These are phyloP conservation scores for Microsporum canis DNA, from an alignment of 2,329 filamentous ascomycete genomes.

Conservation along the genomic window DNA sequence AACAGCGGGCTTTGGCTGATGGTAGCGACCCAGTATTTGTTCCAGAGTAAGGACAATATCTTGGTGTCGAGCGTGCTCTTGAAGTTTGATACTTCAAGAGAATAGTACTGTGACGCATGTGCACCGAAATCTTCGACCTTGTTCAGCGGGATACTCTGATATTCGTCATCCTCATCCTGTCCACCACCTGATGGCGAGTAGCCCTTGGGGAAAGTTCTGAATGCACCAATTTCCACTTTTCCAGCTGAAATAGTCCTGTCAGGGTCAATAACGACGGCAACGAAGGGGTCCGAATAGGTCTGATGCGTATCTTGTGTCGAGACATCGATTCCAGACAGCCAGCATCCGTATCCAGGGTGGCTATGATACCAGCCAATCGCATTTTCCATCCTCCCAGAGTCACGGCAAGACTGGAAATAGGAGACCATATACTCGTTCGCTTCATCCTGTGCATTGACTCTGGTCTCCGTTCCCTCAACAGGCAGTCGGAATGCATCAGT, in stretches of 20 bases:
- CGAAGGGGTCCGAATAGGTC: conserved; percentile 74
- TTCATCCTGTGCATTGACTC: conserved; percentile 90
- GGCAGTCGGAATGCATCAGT: conserved; percentile 90
- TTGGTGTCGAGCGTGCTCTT: conserved; percentile 84
- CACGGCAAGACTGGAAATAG: conserved; percentile 64
- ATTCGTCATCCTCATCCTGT: conserved; percentile 33
- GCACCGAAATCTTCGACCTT: conserved; percentile 96
- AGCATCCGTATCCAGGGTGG: conserved; percentile 95
- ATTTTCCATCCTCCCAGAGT: conserved; percentile 73
- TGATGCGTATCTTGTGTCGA: conserved; percentile 79
- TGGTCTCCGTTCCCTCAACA: conserved; percentile 95
- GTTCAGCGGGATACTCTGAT: conserved; percentile 64
- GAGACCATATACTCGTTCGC: conserved; percentile 95
- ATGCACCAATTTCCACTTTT: conserved; percentile 95
- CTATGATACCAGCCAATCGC: conserved; percentile 97
- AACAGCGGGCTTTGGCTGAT: conserved; percentile 82
- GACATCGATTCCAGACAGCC: conserved; percentile 94
- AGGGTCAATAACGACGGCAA: conserved; percentile 92
- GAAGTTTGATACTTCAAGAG: conserved; percentile 83
- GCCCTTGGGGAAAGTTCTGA: conserved; percentile 73
- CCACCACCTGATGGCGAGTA: conserved; percentile 46
- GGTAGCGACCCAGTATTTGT: conserved; percentile 85
- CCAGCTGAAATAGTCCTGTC: conserved; percentile 89
- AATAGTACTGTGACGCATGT: conserved; percentile 81
- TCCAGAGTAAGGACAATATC: conserved; percentile 83